Percentiles rank a stretch among this genome's conserved stretches.
These are phyloP conservation scores for Pseudocercospora fijiensis DNA, from an alignment of 2,329 filamentous ascomycete genomes.

Conservation along the genomic window DNA sequence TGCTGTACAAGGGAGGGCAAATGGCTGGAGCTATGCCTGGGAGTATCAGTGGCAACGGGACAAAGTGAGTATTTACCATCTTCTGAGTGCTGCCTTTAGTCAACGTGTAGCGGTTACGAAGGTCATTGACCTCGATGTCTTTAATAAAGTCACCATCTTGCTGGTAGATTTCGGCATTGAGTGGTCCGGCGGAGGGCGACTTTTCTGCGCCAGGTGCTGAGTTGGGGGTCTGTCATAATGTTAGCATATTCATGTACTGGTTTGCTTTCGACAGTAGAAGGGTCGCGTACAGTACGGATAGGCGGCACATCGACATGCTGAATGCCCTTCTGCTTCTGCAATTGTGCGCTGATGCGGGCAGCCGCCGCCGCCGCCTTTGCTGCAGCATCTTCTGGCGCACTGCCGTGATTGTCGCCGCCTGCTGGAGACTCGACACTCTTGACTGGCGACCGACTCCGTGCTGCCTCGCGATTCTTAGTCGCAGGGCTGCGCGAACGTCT, in stretches of 20 bases:
- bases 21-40: conserved; percentile 41
- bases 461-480: conserved; percentile 61
- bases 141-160: conserved; percentile 97
- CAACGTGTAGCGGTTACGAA: conserved; percentile 93
- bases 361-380: conserved; percentile 80
- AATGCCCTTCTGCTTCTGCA: conserved; percentile 70
- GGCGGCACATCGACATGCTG: conserved; percentile 89
- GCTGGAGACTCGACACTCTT: conserved; percentile 53
- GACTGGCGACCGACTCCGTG: conserved; percentile 79
- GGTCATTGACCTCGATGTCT: conserved; percentile 97
- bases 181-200: conserved; percentile 55
- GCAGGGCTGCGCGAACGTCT: conserved; percentile 69
- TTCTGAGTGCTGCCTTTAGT: conserved; percentile 97
- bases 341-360: conserved; percentile 50
- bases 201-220: conserved; percentile 54
- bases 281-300: conserved; percentile 60
- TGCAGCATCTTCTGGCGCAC: conserved; percentile 34
- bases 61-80: conserved; percentile 86
- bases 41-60: conserved; percentile 58
- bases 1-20: conserved; percentile 6
- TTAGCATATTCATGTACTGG: conserved; percentile 17
- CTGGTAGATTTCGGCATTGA: conserved; percentile 88
- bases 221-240: conserved; percentile 28
- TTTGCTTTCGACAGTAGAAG: neutral
- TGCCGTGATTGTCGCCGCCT: conserved; percentile 25